Base-by-base conservation (phyloP, 257 asterid genomes). In the Eucommia ulmoides region DNA sequence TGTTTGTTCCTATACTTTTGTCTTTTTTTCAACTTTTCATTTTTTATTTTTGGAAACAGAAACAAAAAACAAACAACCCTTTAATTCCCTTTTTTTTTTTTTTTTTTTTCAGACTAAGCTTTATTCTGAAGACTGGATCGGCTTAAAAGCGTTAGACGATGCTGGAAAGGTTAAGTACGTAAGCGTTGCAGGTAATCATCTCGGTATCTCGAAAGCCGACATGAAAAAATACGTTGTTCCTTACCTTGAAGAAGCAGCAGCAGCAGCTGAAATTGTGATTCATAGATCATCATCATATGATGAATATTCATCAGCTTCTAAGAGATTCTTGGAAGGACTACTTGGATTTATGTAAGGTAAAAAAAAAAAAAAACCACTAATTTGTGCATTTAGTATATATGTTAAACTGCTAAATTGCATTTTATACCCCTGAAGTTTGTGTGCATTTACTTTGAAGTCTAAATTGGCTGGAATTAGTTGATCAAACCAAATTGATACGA, bases 81-180 rank as follows among this genome's bases (percentile, higher is more conserved):
- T n/a, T n/a, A n/a, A n/a, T n/a, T n/a, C n/a, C n/a, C n/a, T 29
- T 29, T 42, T 16, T 42, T 18, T 16, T 42, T 42, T 42, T 42
- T 42, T 21, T 3, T 42, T 18, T 42, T 8, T 15, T 19, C 20
- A 42, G 82, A 78, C 86, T 0, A 29, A 73, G 66, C 88, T 83
- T 18, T 83, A 80, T 42, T 62, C 33, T 0, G 97, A 87, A 66
- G 97, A 87, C 56, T 87, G 94, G 97, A 87, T 87, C 22, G 94
- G 97, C 24, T 61, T 87, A 71, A 87, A 74, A 58, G 57, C 73
- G 3, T 58, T 87, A 54, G 93, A 81, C 25, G 75, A 76, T 35
- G 79, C 80, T 10, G 93, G 97, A 57, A 72, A 74, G 61, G 86
- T 87, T 7, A 71, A 76, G 45, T 87, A 35, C 59, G 38, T 80